A percentile compares a stretch with the other conserved stretches of the same genome.
Evolutionary conservation across 495 filamentous ascomycete genomes (phyloP).

Genomic region (Chaetomidium leptoderma): DNA sequence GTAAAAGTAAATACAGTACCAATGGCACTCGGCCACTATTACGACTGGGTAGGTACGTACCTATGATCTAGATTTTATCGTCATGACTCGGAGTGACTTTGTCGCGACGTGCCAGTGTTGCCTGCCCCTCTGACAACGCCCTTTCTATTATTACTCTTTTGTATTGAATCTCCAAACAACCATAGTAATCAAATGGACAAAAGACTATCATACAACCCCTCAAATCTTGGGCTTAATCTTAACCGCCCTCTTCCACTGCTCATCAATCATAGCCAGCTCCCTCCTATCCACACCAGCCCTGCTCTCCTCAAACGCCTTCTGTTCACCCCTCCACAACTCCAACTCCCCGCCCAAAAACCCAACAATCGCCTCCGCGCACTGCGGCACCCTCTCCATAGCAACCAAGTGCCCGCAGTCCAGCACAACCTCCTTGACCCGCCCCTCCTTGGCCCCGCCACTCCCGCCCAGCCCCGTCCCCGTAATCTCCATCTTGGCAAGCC

Average conservation of each 20-base stretch:
- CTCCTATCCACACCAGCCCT: conserved; percentile 49
- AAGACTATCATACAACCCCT: no score
- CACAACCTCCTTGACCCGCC: conserved; percentile 64
- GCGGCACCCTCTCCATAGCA: conserved; percentile 70
- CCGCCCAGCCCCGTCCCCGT: conserved; percentile 66
- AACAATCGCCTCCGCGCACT: conserved; percentile 58
- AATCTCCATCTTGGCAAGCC: conserved; percentile 54
- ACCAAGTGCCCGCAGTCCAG: conserved; percentile 76
- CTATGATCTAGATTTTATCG: no score
- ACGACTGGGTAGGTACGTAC: no score
- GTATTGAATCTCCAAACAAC: no score
- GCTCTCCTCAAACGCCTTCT: conserved; percentile 51
- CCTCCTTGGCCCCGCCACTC: conserved; percentile 58
- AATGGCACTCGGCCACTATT: no score
- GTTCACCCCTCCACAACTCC: conserved; percentile 58
- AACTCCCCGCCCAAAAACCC: conserved; percentile 62
- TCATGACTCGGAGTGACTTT: no score
- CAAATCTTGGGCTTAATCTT: conserved; percentile 12
- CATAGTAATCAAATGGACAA: no score
- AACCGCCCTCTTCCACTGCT: conserved; percentile 19
- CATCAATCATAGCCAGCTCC: conserved; percentile 43
- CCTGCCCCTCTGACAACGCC: no score
- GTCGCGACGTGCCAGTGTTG: no score
- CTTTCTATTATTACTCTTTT: no score
- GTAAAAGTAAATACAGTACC: no score